Base-by-base conservation (phyloP, 306 rosid genomes). In the Vigna trinervia region DNA sequence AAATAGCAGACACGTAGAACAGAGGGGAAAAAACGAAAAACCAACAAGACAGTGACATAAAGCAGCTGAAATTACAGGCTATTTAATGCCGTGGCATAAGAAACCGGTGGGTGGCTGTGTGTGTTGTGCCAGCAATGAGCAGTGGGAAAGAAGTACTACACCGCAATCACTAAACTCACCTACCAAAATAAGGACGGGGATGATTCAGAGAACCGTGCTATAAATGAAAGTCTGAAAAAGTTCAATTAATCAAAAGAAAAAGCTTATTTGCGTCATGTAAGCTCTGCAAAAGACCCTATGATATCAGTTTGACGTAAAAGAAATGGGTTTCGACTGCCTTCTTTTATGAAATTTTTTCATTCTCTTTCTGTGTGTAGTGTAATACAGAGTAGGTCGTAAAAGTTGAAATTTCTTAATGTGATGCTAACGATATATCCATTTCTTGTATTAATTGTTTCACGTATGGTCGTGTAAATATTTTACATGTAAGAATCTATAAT, bases 141-240 rank as follows among this genome's bases (percentile, higher is more conserved):
- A 12, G 71, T 10, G 47, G 69, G 57, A 66, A 20, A 26, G 39
- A 47, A n/a, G 58, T 75, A 61, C 63, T 41, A 43, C 78, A 76
- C 81, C 62, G 85, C 70, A 69, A 45, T 71, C 75, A 82, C 82
- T 78, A 82, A 82, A 77, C 79, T 56, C 43, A 82, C 75, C 82
- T 56, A 77, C 85, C 79, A 26, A 54, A 46, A 77, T 6, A 26
- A 72, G 71, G 66, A 8, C 71, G 6, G 15, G 28, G 79, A 71
- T 47, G 41, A 77, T 71, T 71, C 85, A 77, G 41, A 71, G 71
- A 75, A 82, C 71, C 77, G 61, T 46, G 61, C 50, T 82, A 70
- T 64, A 65, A 77, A 82, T 77, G 79, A 71, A 64, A 77, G 57
- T 28, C 78, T 71, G 78, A 71, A 82, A 65, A 82, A 71, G 56